phyloP scores from a whole-genome alignment of 164 flowering plant species.

The Aristolochia fimbriata region DNA sequence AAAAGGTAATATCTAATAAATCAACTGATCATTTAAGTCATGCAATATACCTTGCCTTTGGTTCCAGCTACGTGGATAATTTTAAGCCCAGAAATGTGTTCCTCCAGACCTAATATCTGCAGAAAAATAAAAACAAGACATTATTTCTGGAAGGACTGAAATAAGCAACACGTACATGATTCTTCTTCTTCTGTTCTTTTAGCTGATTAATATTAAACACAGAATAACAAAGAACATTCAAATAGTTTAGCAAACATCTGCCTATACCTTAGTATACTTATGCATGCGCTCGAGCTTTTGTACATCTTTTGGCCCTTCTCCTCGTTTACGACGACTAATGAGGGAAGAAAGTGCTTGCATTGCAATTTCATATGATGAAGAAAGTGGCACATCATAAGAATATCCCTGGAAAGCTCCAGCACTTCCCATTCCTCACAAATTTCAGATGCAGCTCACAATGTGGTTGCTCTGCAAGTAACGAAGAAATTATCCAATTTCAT shows the following conservation, averaged over 20 bases:
- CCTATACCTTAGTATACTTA: conserved; percentile 61
- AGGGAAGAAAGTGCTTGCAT: conserved; percentile 92
- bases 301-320: conserved; percentile 27
- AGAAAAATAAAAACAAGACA: conserved; percentile 1
- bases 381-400: conserved; percentile 13
- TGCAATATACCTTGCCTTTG: conserved; percentile 53
- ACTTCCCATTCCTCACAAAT: conserved; percentile 12
- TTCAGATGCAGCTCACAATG: too few relatives aligned
- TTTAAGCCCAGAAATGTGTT: conserved; percentile 32
- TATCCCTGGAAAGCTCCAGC: conserved; percentile 17
- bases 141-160: background rate
- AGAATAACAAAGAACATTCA: background rate
- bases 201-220: background rate
- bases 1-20: background rate
- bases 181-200: too few relatives aligned
- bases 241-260: background rate
- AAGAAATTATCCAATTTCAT: too few relatives aligned
- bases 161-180: background rate
- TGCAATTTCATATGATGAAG: conserved; percentile 63
- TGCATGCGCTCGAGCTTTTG: conserved; percentile 54
- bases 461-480: too few relatives aligned
- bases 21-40: background rate
- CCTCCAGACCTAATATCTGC: conserved; percentile 55
- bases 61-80: conserved; percentile 76
- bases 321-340: conserved; percentile 51